These are phyloP conservation scores for Erysimum cheiranthoides DNA, from an alignment of 345 rosid genomes.

Conservation along the genomic window DNA sequence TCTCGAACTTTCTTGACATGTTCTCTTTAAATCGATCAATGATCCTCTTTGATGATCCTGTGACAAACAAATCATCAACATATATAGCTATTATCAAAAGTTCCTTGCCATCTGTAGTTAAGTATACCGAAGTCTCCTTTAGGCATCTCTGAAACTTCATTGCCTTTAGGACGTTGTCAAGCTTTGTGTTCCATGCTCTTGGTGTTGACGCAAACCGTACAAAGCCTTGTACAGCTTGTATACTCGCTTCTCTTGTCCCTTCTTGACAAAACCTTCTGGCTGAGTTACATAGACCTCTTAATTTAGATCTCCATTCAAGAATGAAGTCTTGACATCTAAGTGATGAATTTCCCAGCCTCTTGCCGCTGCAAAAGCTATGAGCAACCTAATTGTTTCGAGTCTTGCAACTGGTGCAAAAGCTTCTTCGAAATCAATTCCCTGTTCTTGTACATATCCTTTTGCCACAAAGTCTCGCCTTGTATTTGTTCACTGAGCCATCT, in stretches of 20 bases:
- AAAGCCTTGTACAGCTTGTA: background rate
- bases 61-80: background rate
- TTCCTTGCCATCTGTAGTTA: background rate
- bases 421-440: background rate
- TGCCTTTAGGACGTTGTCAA: background rate
- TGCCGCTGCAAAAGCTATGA: background rate
- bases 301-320: background rate
- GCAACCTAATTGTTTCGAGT: background rate
- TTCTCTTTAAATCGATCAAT: background rate
- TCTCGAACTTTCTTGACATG: background rate
- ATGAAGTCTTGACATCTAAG: background rate
- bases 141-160: background rate
- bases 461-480: background rate
- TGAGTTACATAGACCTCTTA: background rate
- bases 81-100: background rate
- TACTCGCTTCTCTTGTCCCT: background rate
- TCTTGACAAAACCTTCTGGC: background rate
- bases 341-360: background rate
- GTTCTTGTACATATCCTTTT: constrained; percentile 1
- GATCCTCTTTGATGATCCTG: background rate
- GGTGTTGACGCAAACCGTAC: background rate
- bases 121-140: background rate
- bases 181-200: background rate
- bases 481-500: background rate
- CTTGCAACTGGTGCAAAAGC: too few species aligned